Conservation (phyloP, 331 rosid species). For the Saraca asoca region DNA sequence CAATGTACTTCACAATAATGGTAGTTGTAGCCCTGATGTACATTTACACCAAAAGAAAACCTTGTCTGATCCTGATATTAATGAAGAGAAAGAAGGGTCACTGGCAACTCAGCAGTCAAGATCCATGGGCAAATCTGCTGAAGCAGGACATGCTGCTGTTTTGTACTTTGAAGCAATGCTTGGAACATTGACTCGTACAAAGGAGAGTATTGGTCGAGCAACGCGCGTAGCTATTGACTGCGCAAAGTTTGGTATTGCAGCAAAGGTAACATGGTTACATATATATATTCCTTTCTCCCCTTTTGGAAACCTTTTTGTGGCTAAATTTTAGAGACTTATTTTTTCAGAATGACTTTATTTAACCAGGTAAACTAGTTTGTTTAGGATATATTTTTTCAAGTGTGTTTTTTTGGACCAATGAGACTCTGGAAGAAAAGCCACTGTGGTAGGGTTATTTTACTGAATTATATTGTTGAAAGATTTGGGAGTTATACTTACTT, state of each 20-base stretch:
- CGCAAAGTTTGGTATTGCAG: conserved; percentile 80
- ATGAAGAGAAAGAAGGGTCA: conserved; percentile 54
- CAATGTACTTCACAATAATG: conserved; percentile 61
- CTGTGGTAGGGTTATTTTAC: too few species aligned
- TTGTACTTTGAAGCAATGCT: conserved; percentile 76
- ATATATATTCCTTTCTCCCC: conserved; percentile 7
- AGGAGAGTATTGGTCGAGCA: conserved; percentile 96
- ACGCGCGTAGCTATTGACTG: conserved; percentile 93
- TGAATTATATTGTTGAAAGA: too few species aligned
- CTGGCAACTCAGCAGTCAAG: conserved; percentile 52
- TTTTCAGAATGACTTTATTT: conserved; percentile 7
- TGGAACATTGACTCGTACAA: conserved; percentile 83
- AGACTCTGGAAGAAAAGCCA: too few species aligned
- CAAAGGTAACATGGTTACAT: conserved; percentile 57
- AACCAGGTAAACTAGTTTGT: background rate
- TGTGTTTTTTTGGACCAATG: too few species aligned
- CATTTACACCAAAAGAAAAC: conserved; percentile 53
- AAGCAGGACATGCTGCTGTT: conserved; percentile 61
- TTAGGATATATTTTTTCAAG: background rate
- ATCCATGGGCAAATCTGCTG: conserved; percentile 54
- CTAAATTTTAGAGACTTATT: conserved; percentile 4
- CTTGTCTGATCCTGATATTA: conserved; percentile 36
- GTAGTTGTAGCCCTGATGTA: conserved; percentile 81
- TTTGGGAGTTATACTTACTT: too few species aligned
- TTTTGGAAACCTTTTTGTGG: conserved; percentile 1